Percentiles rank a stretch among this genome's conserved stretches.
Evolutionary conservation across 2,329 filamentous ascomycete species (phyloP).

Genomic region (Pseudogymnoascus verrucosus): DNA sequence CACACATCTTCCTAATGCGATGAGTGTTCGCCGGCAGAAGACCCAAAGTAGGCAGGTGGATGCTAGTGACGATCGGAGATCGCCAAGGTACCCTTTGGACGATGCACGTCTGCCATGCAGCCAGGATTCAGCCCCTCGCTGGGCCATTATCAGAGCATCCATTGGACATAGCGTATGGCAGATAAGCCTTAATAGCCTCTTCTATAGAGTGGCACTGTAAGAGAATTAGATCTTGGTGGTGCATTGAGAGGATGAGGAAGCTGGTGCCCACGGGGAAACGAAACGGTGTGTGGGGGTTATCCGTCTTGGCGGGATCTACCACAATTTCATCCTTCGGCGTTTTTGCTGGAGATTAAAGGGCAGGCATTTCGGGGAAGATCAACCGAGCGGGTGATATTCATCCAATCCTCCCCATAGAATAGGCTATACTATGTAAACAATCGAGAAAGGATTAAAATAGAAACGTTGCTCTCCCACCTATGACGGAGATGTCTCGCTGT

Average conservation of each 20-base stretch:
- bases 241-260: neutral
- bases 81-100: neutral
- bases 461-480: neutral
- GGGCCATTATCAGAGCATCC: neutral
- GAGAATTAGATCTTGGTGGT: neutral
- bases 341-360: neutral
- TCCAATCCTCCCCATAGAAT: neutral
- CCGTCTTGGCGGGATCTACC: neutral
- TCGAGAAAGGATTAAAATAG: neutral
- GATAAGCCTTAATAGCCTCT: neutral
- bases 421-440: neutral
- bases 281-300: neutral
- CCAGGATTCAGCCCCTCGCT: neutral
- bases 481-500: neutral
- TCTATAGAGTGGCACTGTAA: neutral
- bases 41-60: neutral
- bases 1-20: neutral
- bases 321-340: neutral
- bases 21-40: neutral
- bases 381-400: neutral
- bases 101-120: neutral
- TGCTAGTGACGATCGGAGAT: neutral
- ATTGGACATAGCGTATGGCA: neutral
- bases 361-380: neutral
- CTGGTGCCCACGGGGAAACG: neutral